Conservation (phyloP, 2,329 filamentous ascomycete genomes). For the Juglanconis sp. region DNA sequence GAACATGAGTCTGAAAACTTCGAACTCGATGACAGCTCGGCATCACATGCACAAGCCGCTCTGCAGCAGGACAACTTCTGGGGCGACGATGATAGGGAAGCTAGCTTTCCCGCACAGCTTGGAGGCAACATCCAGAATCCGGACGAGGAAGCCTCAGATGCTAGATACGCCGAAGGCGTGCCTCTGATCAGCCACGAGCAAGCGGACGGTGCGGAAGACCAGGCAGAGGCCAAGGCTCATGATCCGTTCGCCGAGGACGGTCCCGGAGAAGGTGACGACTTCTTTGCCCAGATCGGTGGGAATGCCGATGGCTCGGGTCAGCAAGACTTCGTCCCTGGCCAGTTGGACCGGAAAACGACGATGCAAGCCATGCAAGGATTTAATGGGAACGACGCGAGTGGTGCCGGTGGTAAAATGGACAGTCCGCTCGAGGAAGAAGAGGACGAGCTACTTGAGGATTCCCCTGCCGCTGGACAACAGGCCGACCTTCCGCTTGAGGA, state of each 20-base stretch:
- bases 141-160: conserved; percentile 46
- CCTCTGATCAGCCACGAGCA: conserved; percentile 52
- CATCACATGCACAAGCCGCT: conserved; percentile 10
- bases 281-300: conserved; percentile 54
- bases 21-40: conserved; percentile 32
- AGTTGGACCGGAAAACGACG: conserved; percentile 67
- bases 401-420: conserved; percentile 24
- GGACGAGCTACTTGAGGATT: conserved; percentile 12
- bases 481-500: conserved; percentile 18
- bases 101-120: conserved; percentile 29
- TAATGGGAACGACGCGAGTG: conserved; percentile 30
- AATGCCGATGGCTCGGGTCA: conserved; percentile 26
- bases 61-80: conserved; percentile 16
- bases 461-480: conserved; percentile 9
- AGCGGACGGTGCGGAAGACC: conserved; percentile 22
- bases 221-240: conserved; percentile 17
- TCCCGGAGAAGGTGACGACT: conserved; percentile 50
- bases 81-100: conserved; percentile 19
- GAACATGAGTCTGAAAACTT: conserved; percentile 46
- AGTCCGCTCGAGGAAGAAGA: conserved; percentile 31
- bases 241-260: conserved; percentile 41
- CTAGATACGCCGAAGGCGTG: conserved; percentile 67
- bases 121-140: conserved; percentile 41
- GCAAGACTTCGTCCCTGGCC: conserved; percentile 25
- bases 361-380: conserved; percentile 59